Evolutionary conservation across 2,329 filamentous ascomycete genomes (phyloP).

Genomic region (Fusarium sp.): DNA sequence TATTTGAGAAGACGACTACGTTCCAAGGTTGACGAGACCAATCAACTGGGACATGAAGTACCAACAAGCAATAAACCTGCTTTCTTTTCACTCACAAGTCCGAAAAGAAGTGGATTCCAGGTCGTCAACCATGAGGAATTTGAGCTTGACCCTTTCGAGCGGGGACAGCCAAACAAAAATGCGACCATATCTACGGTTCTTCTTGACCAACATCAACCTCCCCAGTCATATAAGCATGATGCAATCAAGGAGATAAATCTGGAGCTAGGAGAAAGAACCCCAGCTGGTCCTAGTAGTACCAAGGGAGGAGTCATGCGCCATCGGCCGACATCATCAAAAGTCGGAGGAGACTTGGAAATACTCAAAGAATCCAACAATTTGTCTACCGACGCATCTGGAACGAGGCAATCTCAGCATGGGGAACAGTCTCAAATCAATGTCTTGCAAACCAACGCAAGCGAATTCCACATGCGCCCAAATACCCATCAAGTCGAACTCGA

Average conservation of each 20-base stretch:
- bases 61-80: not conserved
- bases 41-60: not conserved
- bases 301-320: not conserved
- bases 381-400: not conserved
- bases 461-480: slow-evolving; percentile 28
- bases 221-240: not conserved
- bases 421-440: no score
- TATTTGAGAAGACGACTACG: not conserved
- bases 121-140: not conserved
- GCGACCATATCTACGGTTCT: not conserved
- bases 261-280: not conserved
- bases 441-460: not conserved
- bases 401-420: not conserved
- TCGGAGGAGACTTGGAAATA: not conserved
- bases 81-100: not conserved
- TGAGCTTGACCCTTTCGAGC: not conserved
- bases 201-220: not conserved
- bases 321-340: not conserved
- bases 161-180: no score
- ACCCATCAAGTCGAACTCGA: slow-evolving; percentile 19
- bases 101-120: not conserved
- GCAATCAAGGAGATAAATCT: not conserved
- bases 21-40: no score
- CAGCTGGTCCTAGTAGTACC: not conserved
- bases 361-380: not conserved